Percentiles rank a stretch among this genome's conserved stretches.
Conservation (phyloP, 2,329 filamentous ascomycete species). For the Aspergillus sclerotialis region DNA sequence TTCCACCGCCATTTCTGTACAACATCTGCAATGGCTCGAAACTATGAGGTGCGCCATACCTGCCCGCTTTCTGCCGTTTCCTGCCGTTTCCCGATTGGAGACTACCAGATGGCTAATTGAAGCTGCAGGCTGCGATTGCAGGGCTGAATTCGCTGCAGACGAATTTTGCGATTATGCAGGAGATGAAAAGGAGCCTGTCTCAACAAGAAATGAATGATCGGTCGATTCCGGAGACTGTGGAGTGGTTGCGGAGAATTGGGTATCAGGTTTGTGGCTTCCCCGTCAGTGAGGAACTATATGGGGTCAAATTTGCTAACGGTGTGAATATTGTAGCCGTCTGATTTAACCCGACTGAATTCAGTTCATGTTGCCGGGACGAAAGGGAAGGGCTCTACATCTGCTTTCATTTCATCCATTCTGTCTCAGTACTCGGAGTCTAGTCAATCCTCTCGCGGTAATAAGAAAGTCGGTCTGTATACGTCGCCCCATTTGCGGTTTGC, state of each 20-base stretch:
- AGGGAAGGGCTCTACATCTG: constrained; percentile 84
- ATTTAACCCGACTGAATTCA: constrained; percentile 53
- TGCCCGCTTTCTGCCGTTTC: neutral
- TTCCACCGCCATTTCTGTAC: too few species aligned
- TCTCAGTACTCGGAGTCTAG: constrained; percentile 48
- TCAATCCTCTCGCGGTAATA: constrained; percentile 23
- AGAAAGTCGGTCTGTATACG: constrained; percentile 71
- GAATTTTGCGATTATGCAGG: constrained; percentile 71
- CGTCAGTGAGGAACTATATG: too few species aligned
- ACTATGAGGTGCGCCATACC: constrained; percentile 28
- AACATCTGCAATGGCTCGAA: constrained; percentile 30
- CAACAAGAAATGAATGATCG: constrained; percentile 65
- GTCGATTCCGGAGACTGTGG: constrained; percentile 74
- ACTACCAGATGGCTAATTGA: too few species aligned
- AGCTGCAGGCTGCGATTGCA: constrained; percentile 64
- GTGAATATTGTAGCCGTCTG: constrained; percentile 44
- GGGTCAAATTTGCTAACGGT: neutral
- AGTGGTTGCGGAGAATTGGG: constrained; percentile 69
- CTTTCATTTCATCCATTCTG: constrained; percentile 76
- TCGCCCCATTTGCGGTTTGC: constrained; percentile 80
- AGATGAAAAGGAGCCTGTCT: constrained; percentile 58
- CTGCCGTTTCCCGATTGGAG: too few species aligned
- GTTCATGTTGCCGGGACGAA: constrained; percentile 92
- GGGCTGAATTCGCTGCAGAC: constrained; percentile 71
- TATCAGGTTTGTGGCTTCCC: constrained; percentile 54